Evolutionary conservation across 2,329 filamentous ascomycete species (phyloP).

Genomic region (Oidium heveae): DNA sequence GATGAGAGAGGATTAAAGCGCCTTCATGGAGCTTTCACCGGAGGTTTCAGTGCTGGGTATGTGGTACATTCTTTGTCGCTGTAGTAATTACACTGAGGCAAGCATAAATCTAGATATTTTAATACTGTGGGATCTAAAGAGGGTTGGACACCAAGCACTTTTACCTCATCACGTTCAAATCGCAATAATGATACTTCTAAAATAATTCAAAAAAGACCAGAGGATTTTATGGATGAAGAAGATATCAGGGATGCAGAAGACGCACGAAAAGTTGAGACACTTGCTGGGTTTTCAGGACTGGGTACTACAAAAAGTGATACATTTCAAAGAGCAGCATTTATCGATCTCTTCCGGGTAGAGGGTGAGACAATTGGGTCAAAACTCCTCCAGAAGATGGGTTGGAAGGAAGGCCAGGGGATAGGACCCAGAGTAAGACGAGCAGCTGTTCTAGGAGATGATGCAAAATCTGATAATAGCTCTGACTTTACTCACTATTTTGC

Average conservation of each 20-base stretch:
- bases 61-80: slow-evolving; percentile 11
- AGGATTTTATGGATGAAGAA: slow-evolving; percentile 98
- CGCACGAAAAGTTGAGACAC: slow-evolving; percentile 46
- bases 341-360: slow-evolving; percentile 44
- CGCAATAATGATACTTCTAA: slow-evolving; percentile 42
- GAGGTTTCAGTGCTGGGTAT: slow-evolving; percentile 88
- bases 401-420: slow-evolving; percentile 81
- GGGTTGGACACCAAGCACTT: slow-evolving; percentile 82
- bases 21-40: slow-evolving; percentile 87
- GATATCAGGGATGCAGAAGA: slow-evolving; percentile 74
- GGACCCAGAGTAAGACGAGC: slow-evolving; percentile 61
- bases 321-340: slow-evolving; percentile 25
- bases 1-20: slow-evolving; percentile 80
- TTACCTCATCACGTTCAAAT: slow-evolving; percentile 68
- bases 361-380: slow-evolving; percentile 75
- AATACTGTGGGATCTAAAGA: slow-evolving; percentile 97
- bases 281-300: slow-evolving; percentile 48
- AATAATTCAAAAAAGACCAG: slow-evolving; percentile 32
- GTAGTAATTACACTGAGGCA: not conserved
- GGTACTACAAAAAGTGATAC: slow-evolving; percentile 37
- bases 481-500: slow-evolving; percentile 48
- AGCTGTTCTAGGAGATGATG: slow-evolving; percentile 38
- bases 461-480: slow-evolving; percentile 14
- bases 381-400: slow-evolving; percentile 77
- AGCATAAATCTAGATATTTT: slow-evolving; percentile 42